These are phyloP conservation scores for Monocercomonoides exilis DNA, from an alignment of 78 protist genomes.

Conservation along the genomic window DNA sequence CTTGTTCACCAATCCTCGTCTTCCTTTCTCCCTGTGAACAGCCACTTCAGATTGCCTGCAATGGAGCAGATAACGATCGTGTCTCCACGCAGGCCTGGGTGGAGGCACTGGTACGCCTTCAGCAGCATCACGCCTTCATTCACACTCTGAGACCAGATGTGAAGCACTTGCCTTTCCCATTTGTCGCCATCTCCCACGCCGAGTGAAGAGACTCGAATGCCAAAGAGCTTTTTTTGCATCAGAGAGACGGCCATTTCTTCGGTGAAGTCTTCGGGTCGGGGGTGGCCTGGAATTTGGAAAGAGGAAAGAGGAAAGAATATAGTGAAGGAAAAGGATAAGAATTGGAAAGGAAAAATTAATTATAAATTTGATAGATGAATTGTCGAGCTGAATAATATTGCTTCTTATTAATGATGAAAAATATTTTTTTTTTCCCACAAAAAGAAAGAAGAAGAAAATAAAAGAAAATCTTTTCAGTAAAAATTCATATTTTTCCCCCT, in stretches of 20 bases:
- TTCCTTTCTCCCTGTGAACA: too few relatives aligned
- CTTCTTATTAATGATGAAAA: too few relatives aligned
- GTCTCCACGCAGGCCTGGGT: not conserved
- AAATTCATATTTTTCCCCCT: too few relatives aligned
- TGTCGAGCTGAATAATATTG: too few relatives aligned
- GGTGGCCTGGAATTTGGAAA: not conserved
- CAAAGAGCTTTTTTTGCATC: conserved; percentile 1
- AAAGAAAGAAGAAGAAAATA: too few relatives aligned
- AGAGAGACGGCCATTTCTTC: not conserved
- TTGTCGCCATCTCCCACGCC: not conserved
- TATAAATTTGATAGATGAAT: too few relatives aligned
- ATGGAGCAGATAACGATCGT: conserved; percentile 3
- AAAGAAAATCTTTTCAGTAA: too few relatives aligned
- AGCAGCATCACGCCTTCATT: not conserved
- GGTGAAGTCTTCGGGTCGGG: not conserved
- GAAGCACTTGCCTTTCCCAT: conserved; percentile 7
- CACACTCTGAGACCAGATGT: conserved; percentile 2
- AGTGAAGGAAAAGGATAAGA: too few relatives aligned
- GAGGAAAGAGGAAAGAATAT: too few relatives aligned
- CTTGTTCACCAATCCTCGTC: too few relatives aligned
- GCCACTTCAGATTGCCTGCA: conserved; percentile 14
- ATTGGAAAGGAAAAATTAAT: too few relatives aligned
- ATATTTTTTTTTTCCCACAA: too few relatives aligned
- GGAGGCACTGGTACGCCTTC: not conserved
- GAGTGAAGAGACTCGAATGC: not conserved